Percentiles rank a stretch among this genome's conserved stretches.
phyloP scores from a whole-genome alignment of 805 yeast species.

The Lachancea thermotolerans region DNA sequence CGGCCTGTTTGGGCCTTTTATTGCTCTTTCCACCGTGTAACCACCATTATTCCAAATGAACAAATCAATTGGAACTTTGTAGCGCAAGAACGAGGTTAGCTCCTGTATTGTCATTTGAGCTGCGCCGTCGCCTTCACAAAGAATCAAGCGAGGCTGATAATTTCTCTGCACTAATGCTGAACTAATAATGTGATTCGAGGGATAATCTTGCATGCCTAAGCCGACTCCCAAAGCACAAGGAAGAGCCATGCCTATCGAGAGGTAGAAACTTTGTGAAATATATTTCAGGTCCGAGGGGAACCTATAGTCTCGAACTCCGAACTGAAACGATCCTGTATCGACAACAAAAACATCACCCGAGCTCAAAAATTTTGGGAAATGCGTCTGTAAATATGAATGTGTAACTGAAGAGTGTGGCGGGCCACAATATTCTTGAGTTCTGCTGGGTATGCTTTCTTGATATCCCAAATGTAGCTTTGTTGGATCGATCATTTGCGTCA shows the following conservation, averaged over 20 bases:
- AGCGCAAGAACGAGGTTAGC: constrained; percentile 54
- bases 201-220: constrained; percentile 56
- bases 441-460: background rate
- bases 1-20: constrained; percentile 66
- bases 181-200: constrained; percentile 23
- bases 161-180: constrained; percentile 12
- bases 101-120: constrained; percentile 95
- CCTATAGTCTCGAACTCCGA: constrained; percentile 61
- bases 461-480: constrained; percentile 20
- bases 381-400: constrained; percentile 39
- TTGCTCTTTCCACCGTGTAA: constrained; percentile 82
- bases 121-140: constrained; percentile 88
- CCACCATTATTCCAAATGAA: constrained; percentile 80
- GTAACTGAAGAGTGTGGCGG: constrained; percentile 35
- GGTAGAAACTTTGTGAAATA: constrained; percentile 66
- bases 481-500: constrained; percentile 35
- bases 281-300: constrained; percentile 49
- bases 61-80: constrained; percentile 57
- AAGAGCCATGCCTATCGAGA: constrained; percentile 83
- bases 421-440: constrained; percentile 1
- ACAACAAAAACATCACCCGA: constrained; percentile 67
- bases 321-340: constrained; percentile 81
- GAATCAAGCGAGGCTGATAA: constrained; percentile 48
- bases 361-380: constrained; percentile 39
- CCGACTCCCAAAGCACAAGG: constrained; percentile 84